Conservation (phyloP, 805 yeast species). For the Ogataea henricii region DNA sequence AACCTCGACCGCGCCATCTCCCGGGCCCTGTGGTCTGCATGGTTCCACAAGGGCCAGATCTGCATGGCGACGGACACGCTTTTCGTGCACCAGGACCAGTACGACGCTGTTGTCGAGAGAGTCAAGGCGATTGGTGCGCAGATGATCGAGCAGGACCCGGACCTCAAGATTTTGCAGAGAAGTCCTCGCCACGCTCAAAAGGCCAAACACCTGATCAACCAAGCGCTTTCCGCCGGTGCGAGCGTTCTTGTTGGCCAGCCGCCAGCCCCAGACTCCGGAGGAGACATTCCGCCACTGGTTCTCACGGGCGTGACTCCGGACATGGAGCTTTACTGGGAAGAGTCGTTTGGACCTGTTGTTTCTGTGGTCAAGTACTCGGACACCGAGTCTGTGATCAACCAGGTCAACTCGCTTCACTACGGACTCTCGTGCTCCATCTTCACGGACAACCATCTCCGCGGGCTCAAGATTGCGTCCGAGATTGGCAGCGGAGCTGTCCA, state of each 20-base stretch:
- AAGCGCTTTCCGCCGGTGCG: conserved; percentile 44
- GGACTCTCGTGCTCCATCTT: conserved; percentile 48
- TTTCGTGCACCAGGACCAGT: conserved; percentile 38
- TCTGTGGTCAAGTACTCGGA: conserved; percentile 32
- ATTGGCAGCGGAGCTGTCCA: conserved; percentile 40
- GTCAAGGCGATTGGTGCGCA: conserved; percentile 17
- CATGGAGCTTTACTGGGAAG: conserved; percentile 35
- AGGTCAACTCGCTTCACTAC: conserved; percentile 33
- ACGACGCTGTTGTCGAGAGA: conserved; percentile 31
- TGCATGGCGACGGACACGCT: conserved; percentile 49
- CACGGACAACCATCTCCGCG: conserved; percentile 39
- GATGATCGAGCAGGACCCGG: conserved; percentile 19
- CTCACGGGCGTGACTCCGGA: conserved; percentile 35
- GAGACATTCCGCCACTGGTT: conserved; percentile 33
- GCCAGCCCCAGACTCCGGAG: conserved; percentile 1
- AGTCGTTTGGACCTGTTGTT: conserved; percentile 48
- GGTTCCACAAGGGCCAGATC: conserved; percentile 49
- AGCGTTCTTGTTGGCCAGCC: conserved; percentile 24
- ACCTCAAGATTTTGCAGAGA: conserved; percentile 33
- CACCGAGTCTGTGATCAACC: conserved; percentile 22
- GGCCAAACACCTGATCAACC: conserved; percentile 33
- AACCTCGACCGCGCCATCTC: conserved; percentile 37
- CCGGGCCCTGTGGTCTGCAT: conserved; percentile 35
- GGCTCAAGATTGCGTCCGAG: conserved; percentile 36
- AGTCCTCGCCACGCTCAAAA: conserved; percentile 28